A percentile compares a stretch with the other conserved stretches of the same genome.
phyloP scores from a whole-genome alignment of 1,284 basidiomycete genomes.

The Gymnopus androsaceus region DNA sequence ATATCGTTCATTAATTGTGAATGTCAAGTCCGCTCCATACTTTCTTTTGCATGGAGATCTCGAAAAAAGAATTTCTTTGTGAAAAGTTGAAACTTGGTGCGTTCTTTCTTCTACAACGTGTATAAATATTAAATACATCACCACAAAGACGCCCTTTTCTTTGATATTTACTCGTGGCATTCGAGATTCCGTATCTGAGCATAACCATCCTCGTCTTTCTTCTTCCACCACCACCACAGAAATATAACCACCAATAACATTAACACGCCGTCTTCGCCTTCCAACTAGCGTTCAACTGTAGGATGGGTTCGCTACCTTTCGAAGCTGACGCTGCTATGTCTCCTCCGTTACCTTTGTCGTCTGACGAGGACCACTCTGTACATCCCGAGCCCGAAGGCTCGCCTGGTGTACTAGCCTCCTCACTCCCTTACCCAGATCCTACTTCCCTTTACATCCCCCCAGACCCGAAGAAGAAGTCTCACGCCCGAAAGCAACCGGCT shows the following conservation, averaged over 20 bases:
- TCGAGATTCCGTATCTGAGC: neutral
- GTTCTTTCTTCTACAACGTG: conserved; percentile 9
- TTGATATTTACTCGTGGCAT: conserved; percentile 4
- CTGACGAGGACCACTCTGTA: neutral
- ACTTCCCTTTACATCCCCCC: neutral
- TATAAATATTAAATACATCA: neutral
- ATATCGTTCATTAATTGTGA: neutral
- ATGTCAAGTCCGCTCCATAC: neutral
- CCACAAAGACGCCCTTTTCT: conserved; percentile 9
- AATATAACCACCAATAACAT: neutral
- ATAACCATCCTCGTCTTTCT: neutral
- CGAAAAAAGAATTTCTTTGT: conserved; percentile 8
- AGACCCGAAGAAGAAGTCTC: conserved; percentile 38
- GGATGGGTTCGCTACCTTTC: neutral
- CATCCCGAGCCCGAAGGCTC: neutral
- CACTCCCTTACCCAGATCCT: conserved; percentile 15
- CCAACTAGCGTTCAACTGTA: neutral
- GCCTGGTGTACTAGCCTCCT: conserved; percentile 5
- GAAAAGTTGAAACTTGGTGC: neutral
- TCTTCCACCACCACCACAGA: neutral
- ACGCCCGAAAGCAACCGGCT: conserved; percentile 43
- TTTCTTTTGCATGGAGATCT: neutral
- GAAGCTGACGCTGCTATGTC: neutral
- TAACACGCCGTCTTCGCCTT: neutral
- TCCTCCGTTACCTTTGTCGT: neutral